A percentile compares a stretch with the other conserved stretches of the same genome.
Conservation (phyloP, 768 basidiomycete genomes). For the Thelephora aurantiotincta region DNA sequence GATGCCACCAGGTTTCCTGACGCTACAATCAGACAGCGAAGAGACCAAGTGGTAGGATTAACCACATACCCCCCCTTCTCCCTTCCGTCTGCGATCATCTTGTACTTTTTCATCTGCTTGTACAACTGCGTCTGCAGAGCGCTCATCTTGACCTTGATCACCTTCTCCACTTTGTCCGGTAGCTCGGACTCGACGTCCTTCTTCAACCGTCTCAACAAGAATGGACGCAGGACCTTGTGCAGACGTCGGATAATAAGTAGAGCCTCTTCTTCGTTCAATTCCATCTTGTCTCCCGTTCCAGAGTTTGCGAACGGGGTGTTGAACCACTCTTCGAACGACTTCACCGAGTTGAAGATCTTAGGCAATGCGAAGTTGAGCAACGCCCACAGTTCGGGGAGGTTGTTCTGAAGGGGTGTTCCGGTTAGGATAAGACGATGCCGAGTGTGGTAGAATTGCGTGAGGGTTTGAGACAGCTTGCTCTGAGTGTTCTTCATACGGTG, state of each 20-base stretch:
- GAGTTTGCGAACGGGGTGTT: constrained; percentile 98
- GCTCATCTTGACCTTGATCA: constrained; percentile 93
- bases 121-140: constrained; percentile 85
- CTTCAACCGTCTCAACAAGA: constrained; percentile 85
- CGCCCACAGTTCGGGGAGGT: constrained; percentile 91
- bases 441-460: constrained; percentile 86
- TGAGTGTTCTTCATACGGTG: constrained; percentile 96
- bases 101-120: constrained; percentile 96
- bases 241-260: constrained; percentile 91
- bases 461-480: constrained; percentile 79
- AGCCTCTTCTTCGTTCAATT: constrained; percentile 99
- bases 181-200: constrained; percentile 94
- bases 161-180: constrained; percentile 96
- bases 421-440: constrained; percentile 89
- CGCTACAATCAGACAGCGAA: neutral
- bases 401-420: constrained; percentile 94
- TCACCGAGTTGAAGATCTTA: constrained; percentile 96
- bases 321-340: constrained; percentile 99
- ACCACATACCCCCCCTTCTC: constrained; percentile 42
- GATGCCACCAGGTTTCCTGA: constrained; percentile 60
- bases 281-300: constrained; percentile 96
- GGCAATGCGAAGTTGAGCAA: constrained; percentile 90
- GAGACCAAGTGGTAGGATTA: constrained; percentile 20
- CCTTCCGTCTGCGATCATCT: constrained; percentile 85
- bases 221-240: constrained; percentile 92